A percentile compares a stretch with the other conserved stretches of the same genome.
phyloP scores from a whole-genome alignment of 257 asterid species.

The Echium plantagineum region DNA sequence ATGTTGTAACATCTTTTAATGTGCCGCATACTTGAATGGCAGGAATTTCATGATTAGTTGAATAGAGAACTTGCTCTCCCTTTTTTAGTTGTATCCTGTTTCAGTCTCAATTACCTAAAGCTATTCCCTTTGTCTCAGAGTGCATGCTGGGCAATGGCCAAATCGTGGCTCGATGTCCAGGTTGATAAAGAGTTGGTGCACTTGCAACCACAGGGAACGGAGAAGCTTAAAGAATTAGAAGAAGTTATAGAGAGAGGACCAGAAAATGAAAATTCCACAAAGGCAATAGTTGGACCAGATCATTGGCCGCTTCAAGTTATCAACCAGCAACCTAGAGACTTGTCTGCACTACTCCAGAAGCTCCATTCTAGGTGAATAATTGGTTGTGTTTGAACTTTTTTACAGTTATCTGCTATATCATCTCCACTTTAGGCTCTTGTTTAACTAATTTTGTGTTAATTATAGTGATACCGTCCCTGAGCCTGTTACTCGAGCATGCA shows the following conservation, averaged over 20 bases:
- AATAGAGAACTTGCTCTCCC: not conserved
- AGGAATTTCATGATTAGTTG: not conserved
- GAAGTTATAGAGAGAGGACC: conserved; percentile 67
- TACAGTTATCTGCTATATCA: conserved; percentile 5
- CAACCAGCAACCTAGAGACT: conserved; percentile 84
- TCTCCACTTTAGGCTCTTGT: not conserved
- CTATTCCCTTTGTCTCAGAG: conserved; percentile 45
- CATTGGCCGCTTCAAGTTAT: conserved; percentile 89
- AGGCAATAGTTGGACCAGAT: conserved; percentile 46
- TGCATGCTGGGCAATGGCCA: conserved; percentile 99
- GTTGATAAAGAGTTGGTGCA: conserved; percentile 68
- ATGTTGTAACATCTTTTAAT: not conserved
- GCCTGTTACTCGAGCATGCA: conserved; percentile 89
- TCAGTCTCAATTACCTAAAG: not conserved
- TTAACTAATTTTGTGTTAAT: conserved; percentile 9
- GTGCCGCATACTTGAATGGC: not conserved
- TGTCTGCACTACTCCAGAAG: conserved; percentile 87
- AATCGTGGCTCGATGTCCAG: conserved; percentile 91
- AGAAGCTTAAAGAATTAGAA: conserved; percentile 55
- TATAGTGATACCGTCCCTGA: conserved; percentile 83
- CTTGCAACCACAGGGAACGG: conserved; percentile 48
- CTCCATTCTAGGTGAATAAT: conserved; percentile 81
- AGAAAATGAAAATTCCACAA: conserved; percentile 41
- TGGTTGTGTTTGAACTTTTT: conserved; percentile 7
- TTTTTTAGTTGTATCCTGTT: conserved; percentile 6